Percentiles rank a stretch among this genome's conserved stretches.
phyloP scores from a whole-genome alignment of 805 yeast species.

The Metschnikowia drakensbergensis region DNA sequence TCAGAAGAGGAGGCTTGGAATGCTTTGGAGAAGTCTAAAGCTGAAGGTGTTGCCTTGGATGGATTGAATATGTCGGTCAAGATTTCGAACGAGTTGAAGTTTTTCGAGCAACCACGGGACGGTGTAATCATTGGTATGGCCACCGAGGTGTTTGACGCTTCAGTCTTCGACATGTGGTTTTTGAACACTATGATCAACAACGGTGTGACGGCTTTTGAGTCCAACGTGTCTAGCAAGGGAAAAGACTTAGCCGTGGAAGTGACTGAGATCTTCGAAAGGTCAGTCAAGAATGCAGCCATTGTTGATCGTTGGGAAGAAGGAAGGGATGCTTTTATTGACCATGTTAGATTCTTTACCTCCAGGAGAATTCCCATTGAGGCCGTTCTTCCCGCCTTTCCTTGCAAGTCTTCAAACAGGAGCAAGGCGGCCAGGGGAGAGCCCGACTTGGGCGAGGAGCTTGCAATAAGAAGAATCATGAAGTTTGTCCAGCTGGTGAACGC shows the following conservation, averaged over 20 bases:
- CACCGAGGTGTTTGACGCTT: conserved; percentile 22
- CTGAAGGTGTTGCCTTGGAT: not conserved
- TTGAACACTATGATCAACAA: conserved; percentile 24
- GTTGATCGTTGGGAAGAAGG: conserved; percentile 48
- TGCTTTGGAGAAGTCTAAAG: conserved; percentile 1
- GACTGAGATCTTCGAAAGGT: conserved; percentile 42
- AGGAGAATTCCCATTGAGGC: conserved; percentile 48
- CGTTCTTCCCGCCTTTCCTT: conserved; percentile 62
- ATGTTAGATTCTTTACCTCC: conserved; percentile 46
- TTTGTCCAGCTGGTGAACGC: conserved; percentile 27
- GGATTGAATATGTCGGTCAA: conserved; percentile 5
- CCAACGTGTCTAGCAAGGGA: not conserved
- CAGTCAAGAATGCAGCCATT: conserved; percentile 44
- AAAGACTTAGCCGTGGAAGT: conserved; percentile 18
- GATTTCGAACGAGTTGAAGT: conserved; percentile 6
- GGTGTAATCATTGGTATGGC: conserved; percentile 26
- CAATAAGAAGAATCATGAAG: conserved; percentile 27
- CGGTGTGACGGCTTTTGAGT: conserved; percentile 12
- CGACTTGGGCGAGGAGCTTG: conserved; percentile 48
- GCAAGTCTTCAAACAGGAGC: conserved; percentile 54
- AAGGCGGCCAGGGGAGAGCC: conserved; percentile 50
- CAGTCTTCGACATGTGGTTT: conserved; percentile 33
- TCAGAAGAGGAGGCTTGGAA: conserved; percentile 9
- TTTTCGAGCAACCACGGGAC: conserved; percentile 22
- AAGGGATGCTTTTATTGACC: conserved; percentile 37